Base-by-base conservation (phyloP, 768 basidiomycete species). In the Hericium rajendrae region DNA sequence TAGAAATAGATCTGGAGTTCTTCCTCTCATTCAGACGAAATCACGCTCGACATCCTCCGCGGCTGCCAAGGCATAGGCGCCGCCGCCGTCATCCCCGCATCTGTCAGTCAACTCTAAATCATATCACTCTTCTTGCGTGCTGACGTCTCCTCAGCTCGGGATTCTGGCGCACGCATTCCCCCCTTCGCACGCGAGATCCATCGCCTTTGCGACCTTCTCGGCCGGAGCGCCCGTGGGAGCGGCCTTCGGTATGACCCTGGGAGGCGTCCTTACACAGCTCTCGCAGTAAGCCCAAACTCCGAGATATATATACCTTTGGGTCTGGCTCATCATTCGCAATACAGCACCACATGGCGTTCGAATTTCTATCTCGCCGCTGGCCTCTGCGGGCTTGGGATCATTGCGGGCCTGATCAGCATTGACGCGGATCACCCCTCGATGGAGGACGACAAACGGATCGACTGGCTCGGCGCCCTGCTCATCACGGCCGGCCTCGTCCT, bases 201-300 rank as follows among this genome's bases (percentile, higher is more conserved):
- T 82, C 0, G 93, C 91, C 0, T 95, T 94, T 60, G 81, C 93
- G 0, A 83, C 85, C 0, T 94, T 93, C 61, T 78, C 86, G 0
- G 89, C 91, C 0, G 94, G 94, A 26, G 89, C 87, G 0, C 91
- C 93, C 0, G 65, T 94, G 5, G 93, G 93, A 0, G 86, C 78
- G 0, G 86, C 81, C 0, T 70, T 92, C 13, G 91, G 93, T 1
- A 75, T 76, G 32, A 70, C 83, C 0, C 58, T 91, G 0, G 91
- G 91, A 16, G 90, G 88, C n/a, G 71, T 85, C 1, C 69, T 91
- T 18, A 87, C 84, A 0, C 78, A 63, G 18, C 15, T 57, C 20
- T 57, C 59, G 12, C 55, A 48, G 61, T 62, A 11, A 48, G 57
- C 48, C 32, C 32, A 32, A 32, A 6, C 39, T 18, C 12, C 43